A percentile compares a stretch with the other conserved stretches of the same genome.
Conservation (phyloP, 1,284 basidiomycete genomes). For the Trichosporon ovoides region DNA sequence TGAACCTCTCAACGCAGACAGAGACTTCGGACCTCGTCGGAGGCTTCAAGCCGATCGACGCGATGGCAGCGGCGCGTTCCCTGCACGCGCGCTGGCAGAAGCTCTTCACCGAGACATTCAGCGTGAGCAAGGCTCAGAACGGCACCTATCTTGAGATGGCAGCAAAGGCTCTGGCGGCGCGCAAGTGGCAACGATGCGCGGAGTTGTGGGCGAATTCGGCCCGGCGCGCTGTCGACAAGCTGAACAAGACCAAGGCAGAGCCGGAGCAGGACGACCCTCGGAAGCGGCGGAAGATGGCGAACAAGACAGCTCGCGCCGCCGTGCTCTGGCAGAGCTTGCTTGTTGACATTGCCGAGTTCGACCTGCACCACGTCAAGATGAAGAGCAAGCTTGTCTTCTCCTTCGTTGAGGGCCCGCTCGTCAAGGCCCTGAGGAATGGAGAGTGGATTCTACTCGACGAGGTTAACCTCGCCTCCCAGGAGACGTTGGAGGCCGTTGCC, state of each 20-base stretch:
- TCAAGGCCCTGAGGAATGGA: slow-evolving; percentile 83
- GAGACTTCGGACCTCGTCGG: slow-evolving; percentile 94
- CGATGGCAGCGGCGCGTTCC: slow-evolving; percentile 66
- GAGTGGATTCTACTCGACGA: slow-evolving; percentile 97
- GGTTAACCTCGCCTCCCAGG: slow-evolving; percentile 88
- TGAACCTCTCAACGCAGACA: slow-evolving; percentile 95
- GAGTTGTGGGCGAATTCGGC: slow-evolving; percentile 62
- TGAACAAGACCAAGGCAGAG: slow-evolving; percentile 52
- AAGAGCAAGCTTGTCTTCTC: slow-evolving; percentile 86
- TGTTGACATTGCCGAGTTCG: slow-evolving; percentile 69
- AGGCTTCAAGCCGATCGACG: slow-evolving; percentile 91
- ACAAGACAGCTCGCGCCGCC: slow-evolving; percentile 38
- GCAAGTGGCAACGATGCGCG: slow-evolving; percentile 80
- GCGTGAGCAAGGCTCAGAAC: slow-evolving; percentile 69
- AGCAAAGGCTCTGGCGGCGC: slow-evolving; percentile 71
- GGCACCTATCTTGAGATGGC: slow-evolving; percentile 79
- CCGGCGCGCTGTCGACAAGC: slow-evolving; percentile 50
- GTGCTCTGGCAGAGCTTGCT: slow-evolving; percentile 70
- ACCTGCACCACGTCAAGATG: slow-evolving; percentile 75
- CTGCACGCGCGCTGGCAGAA: slow-evolving; percentile 74
- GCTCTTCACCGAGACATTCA: slow-evolving; percentile 84
- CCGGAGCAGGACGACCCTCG: slow-evolving; percentile 52
- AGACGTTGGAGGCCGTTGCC: slow-evolving; percentile 90
- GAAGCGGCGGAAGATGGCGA: slow-evolving; percentile 68
- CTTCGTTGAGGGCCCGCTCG: slow-evolving; percentile 92